These are phyloP conservation scores for Salvia sclarea DNA, from an alignment of 305 asterid species.

Conservation along the genomic window DNA sequence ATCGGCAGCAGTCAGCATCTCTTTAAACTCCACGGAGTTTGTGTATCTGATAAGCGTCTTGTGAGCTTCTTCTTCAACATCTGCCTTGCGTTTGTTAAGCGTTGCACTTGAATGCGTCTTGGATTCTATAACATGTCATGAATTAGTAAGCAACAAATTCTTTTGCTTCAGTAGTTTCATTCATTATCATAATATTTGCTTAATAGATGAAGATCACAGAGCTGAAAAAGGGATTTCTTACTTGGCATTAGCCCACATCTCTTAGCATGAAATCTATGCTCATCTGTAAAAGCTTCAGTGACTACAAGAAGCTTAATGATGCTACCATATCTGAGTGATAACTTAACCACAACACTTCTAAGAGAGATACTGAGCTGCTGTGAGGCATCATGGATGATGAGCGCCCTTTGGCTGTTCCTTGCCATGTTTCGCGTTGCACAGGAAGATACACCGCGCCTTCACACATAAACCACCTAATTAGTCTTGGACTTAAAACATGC, in stretches of 20 bases:
- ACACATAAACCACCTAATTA: neutral
- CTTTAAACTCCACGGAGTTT: constrained; percentile 29
- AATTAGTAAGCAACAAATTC: neutral
- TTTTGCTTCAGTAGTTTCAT: no score
- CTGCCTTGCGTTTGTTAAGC: constrained; percentile 38
- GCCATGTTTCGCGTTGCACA: constrained; percentile 32
- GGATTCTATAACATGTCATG: neutral
- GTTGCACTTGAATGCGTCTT: constrained; percentile 55
- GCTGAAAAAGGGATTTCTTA: constrained; percentile 10
- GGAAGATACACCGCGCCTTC: constrained; percentile 12
- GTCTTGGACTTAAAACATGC: neutral
- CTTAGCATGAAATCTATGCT: neutral
- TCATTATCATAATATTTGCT: no score
- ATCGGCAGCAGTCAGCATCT: constrained; percentile 35
- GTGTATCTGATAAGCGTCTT: constrained; percentile 32
- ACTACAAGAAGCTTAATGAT: constrained; percentile 45
- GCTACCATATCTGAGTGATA: constrained; percentile 39
- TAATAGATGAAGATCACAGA: neutral
- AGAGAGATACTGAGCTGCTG: constrained; percentile 30
- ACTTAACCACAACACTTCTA: constrained; percentile 28
- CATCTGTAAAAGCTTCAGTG: constrained; percentile 37
- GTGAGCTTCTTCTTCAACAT: constrained; percentile 34
- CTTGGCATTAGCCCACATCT: constrained; percentile 32
- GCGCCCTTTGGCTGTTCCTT: constrained; percentile 36
- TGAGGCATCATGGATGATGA: constrained; percentile 55